Percentiles rank a stretch among this genome's conserved stretches.
Evolutionary conservation across 1,284 basidiomycete genomes (phyloP).

Genomic region (Polyporus tsugae): DNA sequence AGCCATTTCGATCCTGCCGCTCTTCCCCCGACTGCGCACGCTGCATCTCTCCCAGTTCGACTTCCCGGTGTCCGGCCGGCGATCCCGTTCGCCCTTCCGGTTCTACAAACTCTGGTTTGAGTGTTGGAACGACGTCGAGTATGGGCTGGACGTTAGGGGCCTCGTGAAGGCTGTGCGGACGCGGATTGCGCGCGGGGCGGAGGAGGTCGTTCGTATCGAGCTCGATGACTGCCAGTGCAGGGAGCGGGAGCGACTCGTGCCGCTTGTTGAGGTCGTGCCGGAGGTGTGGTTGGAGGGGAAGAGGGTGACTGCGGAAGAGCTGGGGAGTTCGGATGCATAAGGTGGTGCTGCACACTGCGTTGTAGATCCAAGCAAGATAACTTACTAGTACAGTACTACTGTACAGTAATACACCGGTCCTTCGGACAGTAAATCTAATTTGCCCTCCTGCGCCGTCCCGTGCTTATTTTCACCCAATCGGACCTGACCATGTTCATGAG

Average conservation of each 20-base stretch:
- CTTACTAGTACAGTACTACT: too few relatives aligned
- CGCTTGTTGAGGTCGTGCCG: neutral
- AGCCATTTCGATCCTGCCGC: neutral
- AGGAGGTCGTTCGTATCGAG: neutral
- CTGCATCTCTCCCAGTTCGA: neutral
- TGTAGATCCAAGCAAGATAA: too few relatives aligned
- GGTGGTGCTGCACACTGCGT: too few relatives aligned
- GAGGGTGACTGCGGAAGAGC: neutral
- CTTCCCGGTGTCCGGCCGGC: neutral
- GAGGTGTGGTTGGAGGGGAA: conserved; percentile 15
- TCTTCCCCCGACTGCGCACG: neutral
- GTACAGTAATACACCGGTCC: too few relatives aligned
- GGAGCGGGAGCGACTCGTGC: conserved; percentile 4
- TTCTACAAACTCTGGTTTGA: neutral
- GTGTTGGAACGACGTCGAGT: neutral
- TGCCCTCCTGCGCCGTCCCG: too few relatives aligned
- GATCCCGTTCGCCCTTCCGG: neutral
- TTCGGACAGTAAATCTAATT: too few relatives aligned
- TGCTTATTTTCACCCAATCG: too few relatives aligned
- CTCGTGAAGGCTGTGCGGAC: conserved; percentile 7
- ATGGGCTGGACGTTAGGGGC: conserved; percentile 5
- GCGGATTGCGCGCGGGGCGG: conserved; percentile 4
- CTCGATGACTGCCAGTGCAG: conserved; percentile 5
- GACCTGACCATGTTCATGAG: too few relatives aligned
- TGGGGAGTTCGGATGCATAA: neutral